These are phyloP conservation scores for Marvania coccoides DNA, from an alignment of 139 green algal genomes.

Conservation along the genomic window DNA sequence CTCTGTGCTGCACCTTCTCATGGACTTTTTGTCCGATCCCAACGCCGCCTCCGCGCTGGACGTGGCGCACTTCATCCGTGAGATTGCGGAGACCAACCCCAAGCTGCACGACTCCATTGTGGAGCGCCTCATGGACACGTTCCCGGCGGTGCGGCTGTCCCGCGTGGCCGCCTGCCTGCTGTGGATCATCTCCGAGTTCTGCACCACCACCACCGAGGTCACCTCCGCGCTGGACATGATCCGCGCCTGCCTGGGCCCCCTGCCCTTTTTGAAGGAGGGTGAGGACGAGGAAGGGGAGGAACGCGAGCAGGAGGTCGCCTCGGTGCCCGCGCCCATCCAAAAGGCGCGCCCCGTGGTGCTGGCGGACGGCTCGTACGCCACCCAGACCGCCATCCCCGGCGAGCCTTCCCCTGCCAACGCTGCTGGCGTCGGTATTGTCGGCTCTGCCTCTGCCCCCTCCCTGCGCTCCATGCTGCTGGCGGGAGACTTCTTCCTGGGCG, in stretches of 20 bases:
- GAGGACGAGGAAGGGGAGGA: conserved; percentile 26
- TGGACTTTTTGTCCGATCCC: conserved; percentile 94
- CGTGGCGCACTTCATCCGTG: conserved; percentile 65
- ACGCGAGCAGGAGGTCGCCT: conserved; percentile 4
- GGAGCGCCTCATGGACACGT: conserved; percentile 79
- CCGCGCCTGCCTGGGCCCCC: conserved; percentile 60
- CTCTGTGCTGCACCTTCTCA: conserved; percentile 90
- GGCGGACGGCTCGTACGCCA: conserved; percentile 95
- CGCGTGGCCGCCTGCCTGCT: conserved; percentile 80
- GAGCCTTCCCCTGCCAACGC: conserved; percentile 16
- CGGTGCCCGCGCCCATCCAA: conserved; percentile 18
- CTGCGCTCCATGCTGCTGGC: conserved; percentile 60
- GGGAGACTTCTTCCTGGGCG: conserved; percentile 91
- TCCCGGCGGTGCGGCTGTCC: conserved; percentile 71
- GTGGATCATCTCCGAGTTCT: conserved; percentile 96
- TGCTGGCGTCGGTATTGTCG: background rate
- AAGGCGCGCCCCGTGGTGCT: conserved; percentile 78
- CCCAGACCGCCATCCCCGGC: conserved; percentile 54
- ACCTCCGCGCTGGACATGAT: conserved; percentile 68
- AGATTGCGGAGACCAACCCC: conserved; percentile 93
- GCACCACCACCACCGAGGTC: conserved; percentile 54
- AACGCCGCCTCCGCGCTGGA: conserved; percentile 82
- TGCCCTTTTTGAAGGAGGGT: conserved; percentile 53
- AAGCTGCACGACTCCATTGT: conserved; percentile 78
- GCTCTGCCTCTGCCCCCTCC: conserved; percentile 30